These are phyloP conservation scores for Juglanconis sp. DNA, from an alignment of 2,329 filamentous ascomycete genomes.

Conservation along the genomic window DNA sequence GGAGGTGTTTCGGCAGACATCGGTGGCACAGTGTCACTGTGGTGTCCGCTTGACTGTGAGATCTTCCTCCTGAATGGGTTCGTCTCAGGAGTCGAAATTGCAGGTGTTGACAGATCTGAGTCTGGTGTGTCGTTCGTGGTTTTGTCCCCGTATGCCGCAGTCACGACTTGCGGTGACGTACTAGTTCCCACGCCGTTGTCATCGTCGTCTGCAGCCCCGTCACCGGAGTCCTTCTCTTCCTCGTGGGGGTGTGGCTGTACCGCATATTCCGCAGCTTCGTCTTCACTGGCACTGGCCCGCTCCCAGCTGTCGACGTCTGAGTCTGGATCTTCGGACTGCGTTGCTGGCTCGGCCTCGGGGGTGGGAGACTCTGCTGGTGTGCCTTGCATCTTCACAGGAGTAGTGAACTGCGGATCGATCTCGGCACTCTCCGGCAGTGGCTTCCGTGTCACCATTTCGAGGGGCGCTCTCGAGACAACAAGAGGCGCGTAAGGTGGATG, in stretches of 20 bases:
- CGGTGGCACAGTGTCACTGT: constrained; percentile 7
- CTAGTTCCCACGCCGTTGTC: not conserved
- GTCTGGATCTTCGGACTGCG: constrained; percentile 2
- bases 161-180: not conserved
- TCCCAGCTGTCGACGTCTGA: constrained; percentile 20
- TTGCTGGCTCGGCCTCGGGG: not conserved
- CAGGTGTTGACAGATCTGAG: not conserved
- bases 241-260: not conserved
- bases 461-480: constrained; percentile 8
- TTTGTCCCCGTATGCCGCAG: not conserved
- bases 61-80: constrained; percentile 55
- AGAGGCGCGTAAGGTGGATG: not conserved
- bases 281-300: constrained; percentile 12
- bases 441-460: constrained; percentile 41
- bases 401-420: constrained; percentile 23
- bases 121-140: not conserved
- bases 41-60: constrained; percentile 18
- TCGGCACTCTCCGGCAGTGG: constrained; percentile 29
- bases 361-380: constrained; percentile 16
- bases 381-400: constrained; percentile 25
- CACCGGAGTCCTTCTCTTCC: not conserved
- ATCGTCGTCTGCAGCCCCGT: not conserved
- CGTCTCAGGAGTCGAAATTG: constrained; percentile 31
- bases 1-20: constrained; percentile 17
- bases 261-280: not conserved